Conservation (phyloP, 306 rosid genomes). For the Sindora glabra region DNA sequence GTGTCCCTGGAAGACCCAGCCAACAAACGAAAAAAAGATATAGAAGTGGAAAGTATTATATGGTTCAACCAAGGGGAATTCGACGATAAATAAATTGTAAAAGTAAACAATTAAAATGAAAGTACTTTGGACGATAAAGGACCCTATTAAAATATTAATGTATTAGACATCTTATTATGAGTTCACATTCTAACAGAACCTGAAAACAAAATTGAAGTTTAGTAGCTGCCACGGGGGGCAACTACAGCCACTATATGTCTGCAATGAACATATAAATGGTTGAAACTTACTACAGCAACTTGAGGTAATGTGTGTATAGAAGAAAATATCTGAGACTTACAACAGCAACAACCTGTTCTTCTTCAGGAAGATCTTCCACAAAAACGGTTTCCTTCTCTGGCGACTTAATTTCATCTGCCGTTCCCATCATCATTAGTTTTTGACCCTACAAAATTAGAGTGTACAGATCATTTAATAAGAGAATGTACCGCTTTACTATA, state of each 20-base stretch:
- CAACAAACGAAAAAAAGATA: not conserved
- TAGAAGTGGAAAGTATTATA: not conserved
- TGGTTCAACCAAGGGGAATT: not conserved
- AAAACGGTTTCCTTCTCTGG: conserved; percentile 92
- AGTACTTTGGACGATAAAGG: not conserved
- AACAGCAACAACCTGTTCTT: conserved; percentile 71
- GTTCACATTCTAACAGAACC: not conserved
- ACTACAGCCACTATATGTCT: not conserved
- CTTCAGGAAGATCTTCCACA: conserved; percentile 98
- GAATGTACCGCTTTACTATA: not conserved
- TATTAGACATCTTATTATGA: not conserved
- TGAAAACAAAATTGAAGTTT: not conserved
- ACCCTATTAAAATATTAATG: not conserved
- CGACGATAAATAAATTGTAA: not conserved
- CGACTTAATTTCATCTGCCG: conserved; percentile 90
- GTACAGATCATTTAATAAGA: not conserved
- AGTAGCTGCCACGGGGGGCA: not conserved
- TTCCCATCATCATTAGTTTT: conserved; percentile 99
- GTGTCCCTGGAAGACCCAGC: conserved; percentile 57
- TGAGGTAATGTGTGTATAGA: not conserved
- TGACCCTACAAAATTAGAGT: conserved; percentile 65
- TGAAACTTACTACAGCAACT: not conserved
- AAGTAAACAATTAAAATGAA: not conserved
- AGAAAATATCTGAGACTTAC: conserved; percentile 32
- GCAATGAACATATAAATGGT: not conserved